A percentile compares a stretch with the other conserved stretches of the same genome.
phyloP scores from a whole-genome alignment of 73 alveolate genomes.

The Tetrahymena borealis region DNA sequence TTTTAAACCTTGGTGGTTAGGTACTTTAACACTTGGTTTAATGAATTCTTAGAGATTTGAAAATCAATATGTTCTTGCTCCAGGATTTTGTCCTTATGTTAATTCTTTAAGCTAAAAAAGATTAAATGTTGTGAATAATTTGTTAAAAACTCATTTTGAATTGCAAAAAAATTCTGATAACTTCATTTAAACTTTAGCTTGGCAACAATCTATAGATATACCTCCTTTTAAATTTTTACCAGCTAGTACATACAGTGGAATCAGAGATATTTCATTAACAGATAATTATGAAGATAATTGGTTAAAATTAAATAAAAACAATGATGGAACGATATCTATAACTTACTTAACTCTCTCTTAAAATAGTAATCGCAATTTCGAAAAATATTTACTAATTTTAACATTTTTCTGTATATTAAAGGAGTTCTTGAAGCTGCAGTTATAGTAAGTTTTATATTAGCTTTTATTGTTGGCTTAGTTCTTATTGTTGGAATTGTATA shows the following conservation, averaged over 20 bases:
- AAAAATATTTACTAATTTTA: neutral
- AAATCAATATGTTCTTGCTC: neutral
- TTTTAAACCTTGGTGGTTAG: constrained; percentile 40
- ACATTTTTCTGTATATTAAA: neutral
- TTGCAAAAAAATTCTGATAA: neutral
- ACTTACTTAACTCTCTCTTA: neutral
- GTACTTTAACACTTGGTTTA: constrained; percentile 15
- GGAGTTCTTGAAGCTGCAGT: neutral
- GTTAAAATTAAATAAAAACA: neutral
- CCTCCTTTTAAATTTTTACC: neutral
- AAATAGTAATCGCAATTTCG: neutral
- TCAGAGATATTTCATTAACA: neutral
- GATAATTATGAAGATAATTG: neutral
- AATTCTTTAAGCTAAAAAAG: constrained; percentile 13
- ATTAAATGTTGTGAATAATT: neutral
- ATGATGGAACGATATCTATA: neutral
- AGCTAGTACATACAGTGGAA: neutral
- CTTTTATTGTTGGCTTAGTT: neutral
- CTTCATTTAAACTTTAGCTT: neutral
- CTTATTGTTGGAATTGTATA: neutral
- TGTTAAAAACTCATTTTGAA: neutral
- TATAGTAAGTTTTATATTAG: neutral
- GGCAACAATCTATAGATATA: neutral
- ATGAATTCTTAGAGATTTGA: constrained; percentile 23
- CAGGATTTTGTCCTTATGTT: constrained; percentile 38